Base-by-base conservation (phyloP, 2,329 filamentous ascomycete species). In the Pezicula neosporulosa region DNA sequence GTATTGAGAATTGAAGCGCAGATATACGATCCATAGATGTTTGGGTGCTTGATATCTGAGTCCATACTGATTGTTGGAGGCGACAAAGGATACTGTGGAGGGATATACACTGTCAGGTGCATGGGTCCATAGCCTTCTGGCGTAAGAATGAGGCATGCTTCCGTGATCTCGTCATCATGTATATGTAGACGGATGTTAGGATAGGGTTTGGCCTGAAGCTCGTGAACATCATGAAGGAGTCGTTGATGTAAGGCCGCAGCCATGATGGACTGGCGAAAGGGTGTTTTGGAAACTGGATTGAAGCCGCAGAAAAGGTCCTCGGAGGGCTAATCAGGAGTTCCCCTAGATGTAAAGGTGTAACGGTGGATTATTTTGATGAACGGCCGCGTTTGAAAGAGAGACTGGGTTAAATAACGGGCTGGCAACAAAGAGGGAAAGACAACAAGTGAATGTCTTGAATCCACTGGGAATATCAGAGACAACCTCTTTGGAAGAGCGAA, bases 1-100 rank as follows among this genome's bases (percentile, higher is more conserved):
- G 59, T 69, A 52, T 72, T 72, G 30, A 78, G 66, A 3, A 78
- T 77, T 0, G 67, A 70, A 1, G 74, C 74, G 56, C 75, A 80
- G 28, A 78, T 75, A 53, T 71, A 76, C 10, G 33, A 9, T 4
- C 62, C 63, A 46, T 61, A 72, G n/a, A 78, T 67, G 48, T 79
- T 77, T 2, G 75, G 74, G 49, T 78, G 74, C 0, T 45, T n/a
- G 13, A 77, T 60, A 0, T 48, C 13, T 2, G 71, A 72, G 55
- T 78, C 56, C 53, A 77, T 75, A 1, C 43, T 59, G 28, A 78
- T 60, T 0, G 0, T 6, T 0, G 76, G 76, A 4, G 77, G 65
- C 0, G 16, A 1, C 1, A 75, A 52, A 2, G 76, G 75, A 50
- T 75, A 78, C 3, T 60, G 21, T 2, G 28, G 0, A 0, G 57